Conservation (phyloP, 1,284 basidiomycete genomes). For the Pseudozyma sp. region DNA sequence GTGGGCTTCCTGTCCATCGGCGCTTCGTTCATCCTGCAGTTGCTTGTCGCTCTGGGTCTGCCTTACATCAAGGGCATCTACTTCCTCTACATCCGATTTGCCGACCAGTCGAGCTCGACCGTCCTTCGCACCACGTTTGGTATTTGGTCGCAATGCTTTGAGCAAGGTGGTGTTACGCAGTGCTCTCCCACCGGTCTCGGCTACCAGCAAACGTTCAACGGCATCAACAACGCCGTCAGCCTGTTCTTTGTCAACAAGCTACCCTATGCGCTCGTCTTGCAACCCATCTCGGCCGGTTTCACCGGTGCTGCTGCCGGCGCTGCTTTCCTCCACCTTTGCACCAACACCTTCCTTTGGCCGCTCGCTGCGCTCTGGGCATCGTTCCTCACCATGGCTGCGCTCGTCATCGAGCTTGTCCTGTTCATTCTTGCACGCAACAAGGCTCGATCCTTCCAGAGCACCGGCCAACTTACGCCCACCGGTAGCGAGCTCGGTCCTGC, state of each 20-base stretch:
- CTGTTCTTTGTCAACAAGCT: constrained; percentile 52
- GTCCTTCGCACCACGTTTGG: constrained; percentile 38
- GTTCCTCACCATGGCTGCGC: constrained; percentile 48
- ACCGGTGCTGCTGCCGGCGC: constrained; percentile 55
- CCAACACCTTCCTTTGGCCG: constrained; percentile 58
- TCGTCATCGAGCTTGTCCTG: constrained; percentile 57
- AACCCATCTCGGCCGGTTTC: constrained; percentile 60
- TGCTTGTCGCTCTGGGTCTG: constrained; percentile 53
- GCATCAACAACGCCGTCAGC: constrained; percentile 24
- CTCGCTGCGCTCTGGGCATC: constrained; percentile 54
- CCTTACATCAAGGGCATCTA: constrained; percentile 60
- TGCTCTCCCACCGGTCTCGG: constrained; percentile 51
- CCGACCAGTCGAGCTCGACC: constrained; percentile 9
- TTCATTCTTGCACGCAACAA: constrained; percentile 53
- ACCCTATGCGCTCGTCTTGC: constrained; percentile 55
- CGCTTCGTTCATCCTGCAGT: constrained; percentile 59
- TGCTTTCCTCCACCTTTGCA: constrained; percentile 57
- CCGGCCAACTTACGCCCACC: constrained; percentile 9
- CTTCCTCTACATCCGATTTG: constrained; percentile 50
- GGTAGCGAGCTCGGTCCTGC: constrained; percentile 47
- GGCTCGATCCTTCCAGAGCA: constrained; percentile 26
- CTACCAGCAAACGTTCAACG: constrained; percentile 39
- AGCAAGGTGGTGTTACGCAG: constrained; percentile 1
- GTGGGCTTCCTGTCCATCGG: constrained; percentile 58
- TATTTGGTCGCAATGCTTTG: constrained; percentile 55